Conservation (phyloP, 192 early-diverging fungal genomes). For the Backusella circina region DNA sequence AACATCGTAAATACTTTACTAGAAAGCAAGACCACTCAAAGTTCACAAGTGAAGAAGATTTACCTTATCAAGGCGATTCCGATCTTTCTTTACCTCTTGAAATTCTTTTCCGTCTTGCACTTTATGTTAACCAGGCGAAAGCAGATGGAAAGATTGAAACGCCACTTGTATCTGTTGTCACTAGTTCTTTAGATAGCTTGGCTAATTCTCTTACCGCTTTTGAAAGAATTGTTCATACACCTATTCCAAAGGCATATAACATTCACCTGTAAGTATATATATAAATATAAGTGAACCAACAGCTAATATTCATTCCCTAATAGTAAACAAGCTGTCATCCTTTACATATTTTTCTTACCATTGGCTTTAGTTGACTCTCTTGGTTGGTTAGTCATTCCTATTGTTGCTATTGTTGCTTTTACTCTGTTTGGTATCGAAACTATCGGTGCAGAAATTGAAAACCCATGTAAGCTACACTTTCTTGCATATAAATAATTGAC, state of each 20-base stretch:
- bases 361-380: constrained; percentile 53
- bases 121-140: constrained; percentile 41
- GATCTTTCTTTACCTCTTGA: constrained; percentile 51
- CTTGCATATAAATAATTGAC: constrained; percentile 4
- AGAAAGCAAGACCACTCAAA: constrained; percentile 2
- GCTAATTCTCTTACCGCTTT: constrained; percentile 58
- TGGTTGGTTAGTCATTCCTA: constrained; percentile 51
- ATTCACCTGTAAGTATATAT: constrained; percentile 55
- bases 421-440: constrained; percentile 72
- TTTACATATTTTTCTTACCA: constrained; percentile 59
- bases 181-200: constrained; percentile 44
- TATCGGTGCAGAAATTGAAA: constrained; percentile 82
- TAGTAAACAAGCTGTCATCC: constrained; percentile 59
- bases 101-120: constrained; percentile 41
- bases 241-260: constrained; percentile 66
- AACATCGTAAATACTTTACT: not conserved
- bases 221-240: constrained; percentile 66
- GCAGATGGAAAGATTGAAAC: constrained; percentile 36
- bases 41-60: constrained; percentile 29
- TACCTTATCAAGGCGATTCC: constrained; percentile 39
- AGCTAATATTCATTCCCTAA: not conserved
- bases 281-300: not conserved
- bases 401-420: constrained; percentile 60
- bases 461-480: constrained; percentile 51
- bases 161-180: constrained; percentile 30